phyloP scores from a whole-genome alignment of 768 basidiomycete genomes.

The Wakefieldia striispora region DNA sequence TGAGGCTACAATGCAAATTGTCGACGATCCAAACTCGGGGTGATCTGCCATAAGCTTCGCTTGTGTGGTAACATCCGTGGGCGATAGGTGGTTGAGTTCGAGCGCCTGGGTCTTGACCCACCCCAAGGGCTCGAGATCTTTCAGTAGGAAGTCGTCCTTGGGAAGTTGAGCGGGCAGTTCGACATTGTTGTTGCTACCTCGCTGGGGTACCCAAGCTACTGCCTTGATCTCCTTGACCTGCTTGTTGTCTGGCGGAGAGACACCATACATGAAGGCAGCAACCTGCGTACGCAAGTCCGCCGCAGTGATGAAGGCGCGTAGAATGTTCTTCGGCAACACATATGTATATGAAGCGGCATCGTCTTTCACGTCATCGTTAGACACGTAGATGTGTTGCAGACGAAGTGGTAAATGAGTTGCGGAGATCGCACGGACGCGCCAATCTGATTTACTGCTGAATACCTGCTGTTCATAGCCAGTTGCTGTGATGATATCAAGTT shows the following conservation, averaged over 20 bases:
- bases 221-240: slow-evolving; percentile 99
- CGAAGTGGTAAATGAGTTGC: slow-evolving; percentile 95
- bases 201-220: slow-evolving; percentile 95
- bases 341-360: slow-evolving; percentile 94
- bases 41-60: slow-evolving; percentile 97
- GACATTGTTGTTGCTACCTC: slow-evolving; percentile 91
- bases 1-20: slow-evolving; percentile 90
- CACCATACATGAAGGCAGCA: slow-evolving; percentile 90
- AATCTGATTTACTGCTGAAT: slow-evolving; percentile 99
- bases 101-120: slow-evolving; percentile 97
- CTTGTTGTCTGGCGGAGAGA: slow-evolving; percentile 91
- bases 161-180: slow-evolving; percentile 90
- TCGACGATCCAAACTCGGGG: slow-evolving; percentile 90
- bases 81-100: slow-evolving; percentile 89
- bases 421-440: slow-evolving; percentile 98
- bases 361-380: slow-evolving; percentile 98
- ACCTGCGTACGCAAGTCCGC: slow-evolving; percentile 96
- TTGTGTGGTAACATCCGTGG: slow-evolving; percentile 90
- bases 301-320: slow-evolving; percentile 90
- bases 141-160: slow-evolving; percentile 91
- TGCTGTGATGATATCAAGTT: slow-evolving; percentile 40
- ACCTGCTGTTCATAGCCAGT: slow-evolving; percentile 98
- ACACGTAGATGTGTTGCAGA: slow-evolving; percentile 97
- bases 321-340: slow-evolving; percentile 94
- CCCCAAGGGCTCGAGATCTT: slow-evolving; percentile 92